Percentiles rank a stretch among this genome's conserved stretches.
phyloP scores from a whole-genome alignment of 306 rosid species.

The Macrotyloma uniflorum region DNA sequence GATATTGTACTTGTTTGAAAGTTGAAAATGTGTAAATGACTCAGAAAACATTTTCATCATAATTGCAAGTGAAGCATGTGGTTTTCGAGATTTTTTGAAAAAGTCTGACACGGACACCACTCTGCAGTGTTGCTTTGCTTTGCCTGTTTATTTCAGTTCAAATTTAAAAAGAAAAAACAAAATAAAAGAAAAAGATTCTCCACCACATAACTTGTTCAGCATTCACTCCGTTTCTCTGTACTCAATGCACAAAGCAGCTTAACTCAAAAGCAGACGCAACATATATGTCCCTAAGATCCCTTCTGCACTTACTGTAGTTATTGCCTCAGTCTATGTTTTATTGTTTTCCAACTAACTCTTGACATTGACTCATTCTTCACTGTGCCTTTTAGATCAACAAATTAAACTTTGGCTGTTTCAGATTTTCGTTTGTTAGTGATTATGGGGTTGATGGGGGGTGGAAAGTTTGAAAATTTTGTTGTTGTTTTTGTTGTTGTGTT shows the following conservation, averaged over 20 bases:
- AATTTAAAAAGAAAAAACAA: background rate
- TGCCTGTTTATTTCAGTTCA: constrained; percentile 28
- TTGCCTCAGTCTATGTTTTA: background rate
- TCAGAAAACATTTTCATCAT: background rate
- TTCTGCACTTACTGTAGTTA: background rate
- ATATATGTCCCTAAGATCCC: background rate
- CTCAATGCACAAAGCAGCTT: constrained; percentile 4
- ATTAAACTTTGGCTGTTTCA: constrained; percentile 16
- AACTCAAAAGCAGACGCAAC: constrained; percentile 2
- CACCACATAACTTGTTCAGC: background rate
- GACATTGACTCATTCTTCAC: background rate
- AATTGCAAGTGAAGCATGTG: constrained; percentile 15
- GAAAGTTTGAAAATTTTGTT: constrained; percentile 31
- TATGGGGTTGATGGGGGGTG: constrained; percentile 48
- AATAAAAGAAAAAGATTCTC: constrained; percentile 40
- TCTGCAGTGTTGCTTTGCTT: background rate
- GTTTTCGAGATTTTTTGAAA: background rate
- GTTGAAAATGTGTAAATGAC: background rate
- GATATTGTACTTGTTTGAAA: background rate
- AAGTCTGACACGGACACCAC: constrained; percentile 6
- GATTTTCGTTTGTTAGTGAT: constrained; percentile 7
- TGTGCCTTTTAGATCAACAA: background rate
- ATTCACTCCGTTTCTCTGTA: constrained; percentile 8
- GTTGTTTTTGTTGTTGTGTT: constrained; percentile 31
- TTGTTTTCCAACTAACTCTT: background rate